Evolutionary conservation across 2,329 filamentous ascomycete genomes (phyloP), one percentile per base, ranked within the genome.

Genomic region (Periconia macrospinosa): DNA sequence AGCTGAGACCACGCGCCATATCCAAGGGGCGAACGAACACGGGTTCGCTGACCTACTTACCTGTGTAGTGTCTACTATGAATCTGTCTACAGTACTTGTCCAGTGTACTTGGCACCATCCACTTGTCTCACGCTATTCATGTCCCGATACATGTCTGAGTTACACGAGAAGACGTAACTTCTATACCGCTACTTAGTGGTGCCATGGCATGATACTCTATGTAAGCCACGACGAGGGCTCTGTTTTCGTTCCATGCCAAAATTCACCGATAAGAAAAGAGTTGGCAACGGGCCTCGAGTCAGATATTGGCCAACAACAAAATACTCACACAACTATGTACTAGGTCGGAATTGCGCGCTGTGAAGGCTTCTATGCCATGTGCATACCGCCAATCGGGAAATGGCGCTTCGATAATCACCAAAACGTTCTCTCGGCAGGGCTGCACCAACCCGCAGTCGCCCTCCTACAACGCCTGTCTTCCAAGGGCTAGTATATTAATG

Each of bases 11-110:
- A 35, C 59, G 60, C 23, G 23, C 23, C 23, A 8, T 27, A 8
- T 27, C 8, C 23, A 27, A 27, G 23, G 23, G 5, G 69, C 65
- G 60, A 57, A 66, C 63, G 62, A 69, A 70, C 67, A 54, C 54
- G 23, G 30, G 15, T 55, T 43, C 14, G 14, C 42, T 44, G 19
- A 44, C 14, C 6, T 44, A 15, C n/a, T 7, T 20, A 19, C 17
- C 41, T 6, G 30, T 33, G 30, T 7, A 33, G 13, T 37, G 33
- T 37, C 6, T 14, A 37, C 33, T 10, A 37, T 13, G 5, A 37
- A 6, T 27, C 3, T 27, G 23, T 27, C 23, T 5, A 27, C 23
- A 27, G 23, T 27, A 27, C 23, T 27, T 27, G 8, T 3, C 23
- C 23, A 27, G 5, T 3, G 23, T 27, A 27, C n/a, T n/a, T n/a